Evolutionary conservation across 805 yeast genomes (phyloP).

Genomic region (Isabelozyma rhagii): DNA sequence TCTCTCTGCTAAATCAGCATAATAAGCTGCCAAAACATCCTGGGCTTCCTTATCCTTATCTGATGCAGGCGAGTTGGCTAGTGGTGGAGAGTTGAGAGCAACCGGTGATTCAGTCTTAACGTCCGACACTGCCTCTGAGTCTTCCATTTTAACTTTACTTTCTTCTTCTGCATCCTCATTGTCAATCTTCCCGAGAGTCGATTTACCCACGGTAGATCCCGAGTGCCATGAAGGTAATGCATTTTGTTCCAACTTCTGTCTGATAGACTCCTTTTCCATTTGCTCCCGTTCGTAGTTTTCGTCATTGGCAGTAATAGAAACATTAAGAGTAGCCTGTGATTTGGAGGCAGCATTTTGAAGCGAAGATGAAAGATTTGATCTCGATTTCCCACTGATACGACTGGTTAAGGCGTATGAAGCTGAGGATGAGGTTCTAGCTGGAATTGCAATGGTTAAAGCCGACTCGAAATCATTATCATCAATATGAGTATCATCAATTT

Average conservation of each 20-base stretch:
- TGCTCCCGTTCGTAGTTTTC: slow-evolving; percentile 68
- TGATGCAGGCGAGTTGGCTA: slow-evolving; percentile 4
- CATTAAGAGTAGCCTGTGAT: slow-evolving; percentile 84
- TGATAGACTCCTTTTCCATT: slow-evolving; percentile 63
- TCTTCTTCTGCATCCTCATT: slow-evolving; percentile 36
- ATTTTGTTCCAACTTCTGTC: slow-evolving; percentile 77
- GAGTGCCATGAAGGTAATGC: slow-evolving; percentile 97
- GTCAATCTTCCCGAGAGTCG: slow-evolving; percentile 53
- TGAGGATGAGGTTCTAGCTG: slow-evolving; percentile 68
- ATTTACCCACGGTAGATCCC: slow-evolving; percentile 81
- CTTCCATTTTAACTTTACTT: slow-evolving; percentile 14
- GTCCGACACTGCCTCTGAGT: slow-evolving; percentile 6
- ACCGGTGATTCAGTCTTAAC: slow-evolving; percentile 7
- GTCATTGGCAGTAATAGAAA: slow-evolving; percentile 84
- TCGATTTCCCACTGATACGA: slow-evolving; percentile 28
- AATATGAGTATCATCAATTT: slow-evolving; percentile 38
- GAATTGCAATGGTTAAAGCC: slow-evolving; percentile 76
- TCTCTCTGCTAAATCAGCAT: slow-evolving; percentile 70
- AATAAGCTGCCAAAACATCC: slow-evolving; percentile 64
- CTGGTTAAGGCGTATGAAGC: slow-evolving; percentile 68
- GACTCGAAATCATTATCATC: slow-evolving; percentile 40
- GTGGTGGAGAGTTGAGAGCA: slow-evolving; percentile 1
- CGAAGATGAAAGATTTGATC: slow-evolving; percentile 28
- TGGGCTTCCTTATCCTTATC: slow-evolving; percentile 61
- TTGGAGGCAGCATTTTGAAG: slow-evolving; percentile 51